Evolutionary conservation across 106 monocot species (phyloP).

Genomic region (Chionographis japonica): DNA sequence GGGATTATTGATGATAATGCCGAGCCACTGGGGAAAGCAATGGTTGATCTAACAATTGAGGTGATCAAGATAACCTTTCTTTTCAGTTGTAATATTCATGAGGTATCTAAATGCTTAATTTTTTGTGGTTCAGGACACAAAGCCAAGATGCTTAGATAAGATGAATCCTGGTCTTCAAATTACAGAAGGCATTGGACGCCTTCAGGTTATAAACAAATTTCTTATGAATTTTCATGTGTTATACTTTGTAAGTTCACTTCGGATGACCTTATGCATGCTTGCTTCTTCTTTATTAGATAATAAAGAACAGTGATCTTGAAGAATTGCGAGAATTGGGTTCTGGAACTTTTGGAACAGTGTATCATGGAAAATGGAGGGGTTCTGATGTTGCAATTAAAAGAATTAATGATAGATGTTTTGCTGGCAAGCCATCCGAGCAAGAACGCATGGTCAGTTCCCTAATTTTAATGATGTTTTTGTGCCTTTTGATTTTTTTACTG

Average conservation of each 20-base stretch:
- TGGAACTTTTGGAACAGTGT: conserved; percentile 57
- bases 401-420: conserved; percentile 45
- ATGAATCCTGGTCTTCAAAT: conserved; percentile 41
- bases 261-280: too few species aligned
- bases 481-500: not conserved
- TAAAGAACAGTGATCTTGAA: conserved; percentile 47
- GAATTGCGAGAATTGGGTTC: conserved; percentile 52
- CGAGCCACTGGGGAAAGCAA: not conserved
- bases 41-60: conserved; percentile 25
- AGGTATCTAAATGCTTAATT: conserved; percentile 2
- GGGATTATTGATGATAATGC: conserved; percentile 5
- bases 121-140: conserved; percentile 28
- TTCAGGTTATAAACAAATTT: conserved; percentile 43
- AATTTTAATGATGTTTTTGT: not conserved
- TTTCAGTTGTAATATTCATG: not conserved
- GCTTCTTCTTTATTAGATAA: conserved; percentile 15
- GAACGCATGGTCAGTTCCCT: conserved; percentile 22
- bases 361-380: conserved; percentile 57
- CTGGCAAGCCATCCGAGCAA: conserved; percentile 43
- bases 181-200: conserved; percentile 53
- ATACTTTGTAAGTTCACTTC: not conserved
- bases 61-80: conserved; percentile 14
- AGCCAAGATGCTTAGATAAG: conserved; percentile 25
- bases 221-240: not conserved
- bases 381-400: conserved; percentile 56